A percentile compares a stretch with the other conserved stretches of the same genome.
These are phyloP conservation scores for Talinum fruticosum DNA, from an alignment of 148 eudicot species.

Conservation along the genomic window DNA sequence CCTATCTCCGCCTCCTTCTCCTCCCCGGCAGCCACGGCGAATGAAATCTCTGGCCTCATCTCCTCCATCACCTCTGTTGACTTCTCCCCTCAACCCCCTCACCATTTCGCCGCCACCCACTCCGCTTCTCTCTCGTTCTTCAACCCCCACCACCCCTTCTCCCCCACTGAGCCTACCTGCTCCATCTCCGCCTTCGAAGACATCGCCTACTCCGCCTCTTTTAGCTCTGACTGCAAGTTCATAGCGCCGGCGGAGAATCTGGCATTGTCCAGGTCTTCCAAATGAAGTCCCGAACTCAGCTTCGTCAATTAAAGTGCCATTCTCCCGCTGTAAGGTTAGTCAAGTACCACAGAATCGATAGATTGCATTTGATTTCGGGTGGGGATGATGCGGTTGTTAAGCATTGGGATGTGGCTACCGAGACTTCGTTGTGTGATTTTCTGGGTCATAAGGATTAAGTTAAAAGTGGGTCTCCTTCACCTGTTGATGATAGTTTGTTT, in stretches of 20 bases:
- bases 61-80: constrained; percentile 55
- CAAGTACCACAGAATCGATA: constrained; percentile 54
- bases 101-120: constrained; percentile 66
- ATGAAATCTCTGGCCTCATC: constrained; percentile 33
- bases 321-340: constrained; percentile 54
- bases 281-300: constrained; percentile 42
- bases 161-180: constrained; percentile 31
- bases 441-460: constrained; percentile 88
- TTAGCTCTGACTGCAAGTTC: constrained; percentile 65
- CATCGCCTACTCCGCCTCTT: constrained; percentile 58
- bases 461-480: constrained; percentile 53
- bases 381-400: constrained; percentile 70
- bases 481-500: constrained; percentile 71
- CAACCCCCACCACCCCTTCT: constrained; percentile 39
- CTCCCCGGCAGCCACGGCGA: constrained; percentile 12
- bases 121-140: constrained; percentile 57
- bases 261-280: constrained; percentile 62
- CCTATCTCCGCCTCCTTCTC: background rate
- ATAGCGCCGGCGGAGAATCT: constrained; percentile 59
- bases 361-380: constrained; percentile 62
- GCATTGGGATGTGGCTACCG: constrained; percentile 78
- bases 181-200: constrained; percentile 53
- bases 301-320: constrained; percentile 56
- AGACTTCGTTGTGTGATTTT: constrained; percentile 35
- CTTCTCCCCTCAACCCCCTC: constrained; percentile 61